Conservation (phyloP, 148 eudicot species). For the Vaccinium vitisidaea region DNA sequence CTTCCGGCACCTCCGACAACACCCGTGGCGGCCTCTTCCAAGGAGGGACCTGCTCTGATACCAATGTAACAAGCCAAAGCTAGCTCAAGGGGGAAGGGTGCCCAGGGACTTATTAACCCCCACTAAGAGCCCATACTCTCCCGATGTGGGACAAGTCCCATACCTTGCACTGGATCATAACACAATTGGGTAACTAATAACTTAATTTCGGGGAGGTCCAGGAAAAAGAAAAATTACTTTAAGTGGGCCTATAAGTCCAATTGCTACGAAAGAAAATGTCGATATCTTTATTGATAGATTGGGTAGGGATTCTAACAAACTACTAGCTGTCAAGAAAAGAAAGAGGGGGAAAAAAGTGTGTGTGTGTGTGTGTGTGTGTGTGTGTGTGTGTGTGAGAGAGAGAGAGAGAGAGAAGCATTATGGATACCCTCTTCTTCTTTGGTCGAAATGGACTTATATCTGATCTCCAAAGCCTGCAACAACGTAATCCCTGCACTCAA, state of each 20-base stretch:
- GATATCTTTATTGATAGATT: not conserved
- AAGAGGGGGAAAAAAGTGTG: not conserved
- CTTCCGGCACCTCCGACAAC: too few relatives aligned
- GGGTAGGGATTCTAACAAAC: not conserved
- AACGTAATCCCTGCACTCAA: slow-evolving; percentile 63
- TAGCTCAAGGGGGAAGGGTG: too few relatives aligned
- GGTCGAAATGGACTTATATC: slow-evolving; percentile 59
- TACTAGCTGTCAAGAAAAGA: not conserved
- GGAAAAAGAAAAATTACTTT: too few relatives aligned
- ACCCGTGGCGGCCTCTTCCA: too few relatives aligned
- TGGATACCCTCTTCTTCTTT: slow-evolving; percentile 67
- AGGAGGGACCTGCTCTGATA: too few relatives aligned
- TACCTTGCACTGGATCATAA: too few relatives aligned
- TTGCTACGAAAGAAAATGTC: not conserved
- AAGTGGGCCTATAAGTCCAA: not conserved
- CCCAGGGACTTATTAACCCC: too few relatives aligned
- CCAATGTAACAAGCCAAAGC: too few relatives aligned
- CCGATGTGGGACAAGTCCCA: too few relatives aligned
- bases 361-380: too few relatives aligned
- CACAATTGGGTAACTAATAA: not conserved
- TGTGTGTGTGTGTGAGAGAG: too few relatives aligned
- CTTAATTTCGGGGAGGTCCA: not conserved
- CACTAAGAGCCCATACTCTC: too few relatives aligned
- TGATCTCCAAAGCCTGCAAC: slow-evolving; percentile 52
- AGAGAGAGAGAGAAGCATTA: not conserved